These are phyloP conservation scores for Stephania cephalantha DNA, from an alignment of 164 flowering plant genomes.

Conservation along the genomic window DNA sequence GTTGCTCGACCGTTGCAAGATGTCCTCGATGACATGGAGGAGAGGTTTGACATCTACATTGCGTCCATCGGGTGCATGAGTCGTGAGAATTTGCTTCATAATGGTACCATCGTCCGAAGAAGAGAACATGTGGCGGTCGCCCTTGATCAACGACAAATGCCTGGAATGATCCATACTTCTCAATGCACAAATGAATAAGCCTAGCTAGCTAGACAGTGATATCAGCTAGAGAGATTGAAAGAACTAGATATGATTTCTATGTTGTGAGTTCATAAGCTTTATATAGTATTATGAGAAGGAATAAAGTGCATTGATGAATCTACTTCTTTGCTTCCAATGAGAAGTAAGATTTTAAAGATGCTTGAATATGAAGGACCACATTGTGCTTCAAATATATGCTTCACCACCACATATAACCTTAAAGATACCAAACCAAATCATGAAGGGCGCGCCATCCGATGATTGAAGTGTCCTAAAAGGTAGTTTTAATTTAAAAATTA, in stretches of 20 bases:
- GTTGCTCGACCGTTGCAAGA: constrained; percentile 35
- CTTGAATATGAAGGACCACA: background rate
- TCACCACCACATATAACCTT: too few relatives aligned
- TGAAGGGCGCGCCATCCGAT: background rate
- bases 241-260: background rate
- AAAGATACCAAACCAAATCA: background rate
- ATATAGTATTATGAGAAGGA: background rate
- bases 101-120: constrained; percentile 57
- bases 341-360: constrained; percentile 5
- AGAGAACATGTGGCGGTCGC: constrained; percentile 33
- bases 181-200: background rate
- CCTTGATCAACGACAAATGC: constrained; percentile 11
- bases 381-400: too few relatives aligned
- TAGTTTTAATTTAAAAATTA: too few relatives aligned
- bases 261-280: background rate
- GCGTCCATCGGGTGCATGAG: constrained; percentile 61
- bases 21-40: constrained; percentile 48
- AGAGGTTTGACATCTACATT: constrained; percentile 48
- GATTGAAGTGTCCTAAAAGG: background rate
- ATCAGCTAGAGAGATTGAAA: background rate
- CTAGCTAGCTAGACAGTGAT: background rate
- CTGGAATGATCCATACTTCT: background rate
- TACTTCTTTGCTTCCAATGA: constrained; percentile 31
- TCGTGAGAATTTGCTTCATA: constrained; percentile 48
- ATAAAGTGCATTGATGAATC: constrained; percentile 19